Base-by-base conservation (phyloP, 345 rosid genomes). In the Limnanthes douglasii region DNA sequence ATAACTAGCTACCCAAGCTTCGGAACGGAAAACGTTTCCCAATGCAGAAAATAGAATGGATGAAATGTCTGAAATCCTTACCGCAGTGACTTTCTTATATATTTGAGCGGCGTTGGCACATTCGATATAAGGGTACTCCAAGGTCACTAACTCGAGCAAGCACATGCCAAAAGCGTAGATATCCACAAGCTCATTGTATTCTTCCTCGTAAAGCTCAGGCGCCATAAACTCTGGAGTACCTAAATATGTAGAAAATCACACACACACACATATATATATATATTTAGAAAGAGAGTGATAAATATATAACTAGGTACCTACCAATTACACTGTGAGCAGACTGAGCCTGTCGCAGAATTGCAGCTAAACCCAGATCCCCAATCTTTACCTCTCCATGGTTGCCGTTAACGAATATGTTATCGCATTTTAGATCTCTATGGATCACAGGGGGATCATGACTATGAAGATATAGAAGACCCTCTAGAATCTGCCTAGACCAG, bases 221-320 rank as follows among this genome's bases (percentile, higher is more conserved):
- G 99, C 99, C 99, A 92, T 92, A 55, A 81, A 92, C 21, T 81
- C 99, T 9, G 99, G 99, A 34, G 99, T 92, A 39, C 96, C 99
- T 84, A 37, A 33, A 36, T 7, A n/a, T n/a, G n/a, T n/a, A n/a
- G n/a, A n/a, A n/a, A 40, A n/a, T 46, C 34, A 2, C 34, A 46
- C 42, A 33, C 15, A 30, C 23, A 41, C 6, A 40, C 13, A 13
- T 33, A 9, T 26, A 39, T n/a, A 45, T 34, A 4, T 9, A 2
- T 1, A 10, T 21, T 40, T 7, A 44, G 8, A 11, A 11, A n/a
- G 2, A 2, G 0, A 5, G 6, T 2, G 4, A 2, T 3, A 5
- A 5, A 1, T 24, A 15, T 14, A 19, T 21, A 11, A 10, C 9
- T 3, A 3, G 25, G 11, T 12, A 46, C 66, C 53, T 19, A 74